These are phyloP conservation scores for Astrocystis sublimbata DNA, from an alignment of 495 filamentous ascomycete species.

Conservation along the genomic window DNA sequence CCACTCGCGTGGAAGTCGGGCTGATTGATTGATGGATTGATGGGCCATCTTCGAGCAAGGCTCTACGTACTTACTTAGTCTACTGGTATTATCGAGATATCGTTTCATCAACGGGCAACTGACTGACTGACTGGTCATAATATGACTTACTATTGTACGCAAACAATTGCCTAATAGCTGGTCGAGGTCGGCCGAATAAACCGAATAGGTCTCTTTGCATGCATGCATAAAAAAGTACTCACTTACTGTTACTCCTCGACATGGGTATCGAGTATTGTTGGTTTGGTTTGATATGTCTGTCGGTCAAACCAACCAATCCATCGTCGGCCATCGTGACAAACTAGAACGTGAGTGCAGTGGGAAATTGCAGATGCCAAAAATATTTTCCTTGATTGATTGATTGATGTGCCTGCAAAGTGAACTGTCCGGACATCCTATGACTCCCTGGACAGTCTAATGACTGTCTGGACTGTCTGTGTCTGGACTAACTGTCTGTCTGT, in stretches of 20 bases:
- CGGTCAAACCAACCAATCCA: too few species aligned
- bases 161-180: not conserved
- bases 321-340: conserved; percentile 1
- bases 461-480: not conserved
- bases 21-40: too few species aligned
- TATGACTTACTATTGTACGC: not conserved
- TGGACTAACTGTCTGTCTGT: not conserved
- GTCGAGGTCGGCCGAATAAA: not conserved
- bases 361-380: not conserved
- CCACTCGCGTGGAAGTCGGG: too few species aligned
- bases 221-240: not conserved
- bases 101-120: not conserved
- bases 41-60: too few species aligned
- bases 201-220: not conserved
- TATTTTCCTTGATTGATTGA: not conserved
- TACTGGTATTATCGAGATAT: too few species aligned
- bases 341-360: not conserved
- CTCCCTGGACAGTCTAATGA: not conserved
- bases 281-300: too few species aligned
- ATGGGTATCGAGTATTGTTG: too few species aligned
- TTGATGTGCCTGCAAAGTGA: too few species aligned
- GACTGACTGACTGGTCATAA: conserved; percentile 13
- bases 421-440: too few species aligned
- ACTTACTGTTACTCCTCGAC: not conserved
- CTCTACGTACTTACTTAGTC: too few species aligned